Base-by-base conservation (phyloP, 148 eudicot genomes). In the Camellia granthamiana region DNA sequence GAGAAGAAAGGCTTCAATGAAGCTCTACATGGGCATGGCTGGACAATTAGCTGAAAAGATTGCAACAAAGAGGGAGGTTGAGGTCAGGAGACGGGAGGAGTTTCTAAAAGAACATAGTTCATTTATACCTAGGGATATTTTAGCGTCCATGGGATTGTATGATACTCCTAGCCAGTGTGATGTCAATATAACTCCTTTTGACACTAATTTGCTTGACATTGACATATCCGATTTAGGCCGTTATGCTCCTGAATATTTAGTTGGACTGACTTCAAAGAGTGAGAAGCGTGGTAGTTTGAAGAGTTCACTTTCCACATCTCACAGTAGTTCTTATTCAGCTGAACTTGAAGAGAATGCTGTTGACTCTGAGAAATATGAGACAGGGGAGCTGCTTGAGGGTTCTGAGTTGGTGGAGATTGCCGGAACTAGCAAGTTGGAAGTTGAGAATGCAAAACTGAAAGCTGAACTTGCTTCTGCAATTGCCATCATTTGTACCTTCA, bases 21-120 rank as follows among this genome's bases (percentile, higher is more conserved):
- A 94, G 87, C 92, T 97, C 79, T 97, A 92, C 81, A 97, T 97
- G 98, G 99, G 99, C 72, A 90, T 90, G 92, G 99, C 97, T 72
- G 99, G 99, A 49, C 97, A 90, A 75, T 84, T 94, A 84, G 99
- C 99, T n/a, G 99, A 97, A 83, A 89, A 90, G 83, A 97, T 97
- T 80, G 99, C 99, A 54, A 86, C 86, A 52, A 92, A 89, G 85
- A 91, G 99, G 89, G 98, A 94, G 71, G 87, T 76, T 47, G 99
- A 97, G 81, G 88, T 94, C 81, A 88, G 91, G 80, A 92, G 88
- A 82, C 84, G 99, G 46, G 99, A 97, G 72, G 92, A 92, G 51
- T 97, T 97, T 83, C 81, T 92, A 47, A 94, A 92, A 87, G 84
- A 82, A 77, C 93, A 94, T 73, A 80, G 84, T 74, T 78, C 84